These are phyloP conservation scores for Hypoxylon sp. DNA, from an alignment of 2,329 filamentous ascomycete species.

Conservation along the genomic window DNA sequence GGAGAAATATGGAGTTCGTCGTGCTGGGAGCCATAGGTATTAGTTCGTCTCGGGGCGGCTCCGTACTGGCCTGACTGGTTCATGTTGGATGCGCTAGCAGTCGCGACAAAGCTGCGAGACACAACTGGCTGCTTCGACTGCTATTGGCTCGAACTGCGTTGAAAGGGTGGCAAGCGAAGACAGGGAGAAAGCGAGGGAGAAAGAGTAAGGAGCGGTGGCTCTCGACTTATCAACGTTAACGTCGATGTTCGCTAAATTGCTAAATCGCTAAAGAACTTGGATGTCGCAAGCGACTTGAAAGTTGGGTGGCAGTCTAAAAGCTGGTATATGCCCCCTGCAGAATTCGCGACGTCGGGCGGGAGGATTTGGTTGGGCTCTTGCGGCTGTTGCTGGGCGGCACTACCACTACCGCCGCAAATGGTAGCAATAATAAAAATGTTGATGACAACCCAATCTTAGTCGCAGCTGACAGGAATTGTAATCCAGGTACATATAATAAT, in stretches of 20 bases:
- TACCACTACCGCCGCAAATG: neutral
- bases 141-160: slow-evolving; percentile 33
- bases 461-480: neutral
- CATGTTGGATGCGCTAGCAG: slow-evolving; percentile 52
- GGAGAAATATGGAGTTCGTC: slow-evolving; percentile 70
- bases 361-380: slow-evolving; percentile 45
- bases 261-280: slow-evolving; percentile 11
- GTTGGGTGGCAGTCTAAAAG: slow-evolving; percentile 22
- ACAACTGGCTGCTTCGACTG: slow-evolving; percentile 26
- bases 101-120: slow-evolving; percentile 40
- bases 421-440: slow-evolving; percentile 12
- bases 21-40: slow-evolving; percentile 60
- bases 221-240: slow-evolving; percentile 20
- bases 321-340: slow-evolving; percentile 26
- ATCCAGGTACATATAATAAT: neutral
- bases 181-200: slow-evolving; percentile 5
- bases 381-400: slow-evolving; percentile 20
- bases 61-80: slow-evolving; percentile 58
- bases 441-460: neutral
- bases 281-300: slow-evolving; percentile 33
- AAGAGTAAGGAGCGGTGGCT: slow-evolving; percentile 1
- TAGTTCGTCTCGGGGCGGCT: slow-evolving; percentile 57
- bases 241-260: slow-evolving; percentile 16
- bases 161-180: slow-evolving; percentile 23
- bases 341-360: slow-evolving; percentile 43